Evolutionary conservation across 805 yeast species (phyloP).

Genomic region (Hanseniaspora jakobsenii): DNA sequence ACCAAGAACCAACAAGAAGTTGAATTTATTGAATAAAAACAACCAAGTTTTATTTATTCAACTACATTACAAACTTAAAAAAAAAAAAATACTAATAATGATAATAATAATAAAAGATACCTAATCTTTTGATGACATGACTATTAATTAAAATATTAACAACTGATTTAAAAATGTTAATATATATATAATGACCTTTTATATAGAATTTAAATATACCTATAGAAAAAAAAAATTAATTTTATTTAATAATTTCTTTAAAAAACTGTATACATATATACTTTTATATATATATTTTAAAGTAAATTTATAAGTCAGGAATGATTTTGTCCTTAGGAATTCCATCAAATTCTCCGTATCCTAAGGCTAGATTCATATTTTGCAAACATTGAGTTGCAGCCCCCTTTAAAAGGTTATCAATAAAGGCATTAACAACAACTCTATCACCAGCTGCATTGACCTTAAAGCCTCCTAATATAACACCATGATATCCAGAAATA

Average conservation of each 20-base stretch:
- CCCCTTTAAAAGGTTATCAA: slow-evolving; percentile 91
- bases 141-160: too few relatives aligned
- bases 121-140: too few relatives aligned
- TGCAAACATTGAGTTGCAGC: slow-evolving; percentile 98
- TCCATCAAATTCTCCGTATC: slow-evolving; percentile 89
- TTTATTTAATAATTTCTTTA: too few relatives aligned
- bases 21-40: slow-evolving; percentile 13
- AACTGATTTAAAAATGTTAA: too few relatives aligned
- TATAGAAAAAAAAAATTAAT: too few relatives aligned
- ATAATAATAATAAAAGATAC: not conserved
- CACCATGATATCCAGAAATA: slow-evolving; percentile 88
- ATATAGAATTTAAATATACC: too few relatives aligned
- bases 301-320: slow-evolving; percentile 30
- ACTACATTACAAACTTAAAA: not conserved
- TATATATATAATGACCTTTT: too few relatives aligned
- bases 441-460: slow-evolving; percentile 80
- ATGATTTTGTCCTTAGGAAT: slow-evolving; percentile 62
- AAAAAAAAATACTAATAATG: not conserved
- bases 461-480: slow-evolving; percentile 89
- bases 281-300: not conserved
- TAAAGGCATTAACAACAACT: slow-evolving; percentile 87
- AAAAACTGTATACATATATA: too few relatives aligned
- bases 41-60: too few relatives aligned
- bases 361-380: slow-evolving; percentile 80
- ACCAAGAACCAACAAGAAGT: slow-evolving; percentile 1